Percentiles rank a stretch among this genome's conserved stretches.
These are phyloP conservation scores for Trichoderma semiorbis DNA, from an alignment of 2,329 filamentous ascomycete species.

Conservation along the genomic window DNA sequence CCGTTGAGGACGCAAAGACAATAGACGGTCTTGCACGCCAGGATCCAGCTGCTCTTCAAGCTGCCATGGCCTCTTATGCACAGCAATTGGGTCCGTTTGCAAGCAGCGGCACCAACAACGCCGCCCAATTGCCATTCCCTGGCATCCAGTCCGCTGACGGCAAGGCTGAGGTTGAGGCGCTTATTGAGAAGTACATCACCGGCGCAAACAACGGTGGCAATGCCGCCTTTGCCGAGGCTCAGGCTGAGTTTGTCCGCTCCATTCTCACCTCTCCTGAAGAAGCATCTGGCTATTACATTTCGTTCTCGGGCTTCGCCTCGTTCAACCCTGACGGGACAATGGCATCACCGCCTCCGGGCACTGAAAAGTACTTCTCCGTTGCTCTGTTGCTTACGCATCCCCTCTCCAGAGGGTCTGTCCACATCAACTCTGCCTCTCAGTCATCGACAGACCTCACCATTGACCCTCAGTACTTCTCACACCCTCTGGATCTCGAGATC, in stretches of 20 bases:
- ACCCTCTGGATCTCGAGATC: conserved; percentile 55
- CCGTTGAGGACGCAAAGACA: conserved; percentile 17
- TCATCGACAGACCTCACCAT: conserved; percentile 40
- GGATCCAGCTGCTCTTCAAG: conserved; percentile 31
- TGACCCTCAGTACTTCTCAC: conserved; percentile 53
- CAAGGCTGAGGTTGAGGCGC: conserved; percentile 3
- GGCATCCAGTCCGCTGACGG: not conserved
- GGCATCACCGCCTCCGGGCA: conserved; percentile 23
- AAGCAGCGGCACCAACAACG: conserved; percentile 10
- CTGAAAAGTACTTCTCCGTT: conserved; percentile 52
- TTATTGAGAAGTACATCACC: conserved; percentile 7
- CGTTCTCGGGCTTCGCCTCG: conserved; percentile 10
- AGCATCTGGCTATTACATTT: conserved; percentile 9
- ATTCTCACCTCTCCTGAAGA: conserved; percentile 5
- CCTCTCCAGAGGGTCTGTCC: conserved; percentile 56
- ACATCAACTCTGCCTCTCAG: conserved; percentile 40
- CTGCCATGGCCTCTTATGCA: conserved; percentile 33
- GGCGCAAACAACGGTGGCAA: not conserved
- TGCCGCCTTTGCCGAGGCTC: not conserved
- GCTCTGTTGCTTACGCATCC: conserved; percentile 58
- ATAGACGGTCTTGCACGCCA: conserved; percentile 32
- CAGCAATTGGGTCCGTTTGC: conserved; percentile 12
- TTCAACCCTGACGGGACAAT: conserved; percentile 28
- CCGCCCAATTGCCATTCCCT: conserved; percentile 1
- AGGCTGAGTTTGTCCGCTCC: conserved; percentile 12